Percentiles rank a stretch among this genome's conserved stretches.
phyloP scores from a whole-genome alignment of 2,329 filamentous ascomycete genomes.

The Ilyonectria sp. region DNA sequence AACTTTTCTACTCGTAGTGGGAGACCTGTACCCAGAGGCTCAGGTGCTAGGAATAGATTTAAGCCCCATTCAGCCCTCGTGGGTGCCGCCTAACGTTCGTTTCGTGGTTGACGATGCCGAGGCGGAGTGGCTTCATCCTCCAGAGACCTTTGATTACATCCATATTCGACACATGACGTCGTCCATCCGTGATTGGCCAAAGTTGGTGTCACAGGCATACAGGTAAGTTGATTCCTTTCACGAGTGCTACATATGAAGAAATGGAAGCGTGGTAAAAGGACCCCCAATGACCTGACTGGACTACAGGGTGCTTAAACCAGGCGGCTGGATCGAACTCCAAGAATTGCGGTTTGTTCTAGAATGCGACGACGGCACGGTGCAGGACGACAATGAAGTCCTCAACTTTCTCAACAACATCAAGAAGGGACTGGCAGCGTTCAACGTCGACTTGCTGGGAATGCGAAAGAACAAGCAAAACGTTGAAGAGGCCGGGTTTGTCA shows the following conservation, averaged over 20 bases:
- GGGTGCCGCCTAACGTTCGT: constrained; percentile 69
- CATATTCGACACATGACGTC: constrained; percentile 52
- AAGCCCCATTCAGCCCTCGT: constrained; percentile 59
- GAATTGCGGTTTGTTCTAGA: constrained; percentile 53
- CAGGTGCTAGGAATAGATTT: constrained; percentile 56
- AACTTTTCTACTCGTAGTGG: constrained; percentile 27
- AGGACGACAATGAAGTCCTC: constrained; percentile 5
- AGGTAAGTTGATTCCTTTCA: constrained; percentile 37
- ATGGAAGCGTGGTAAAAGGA: background rate
- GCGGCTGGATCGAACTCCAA: constrained; percentile 62
- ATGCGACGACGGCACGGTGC: constrained; percentile 52
- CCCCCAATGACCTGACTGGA: background rate
- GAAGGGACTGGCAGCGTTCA: constrained; percentile 3
- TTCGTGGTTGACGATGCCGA: constrained; percentile 73
- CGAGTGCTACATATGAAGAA: background rate
- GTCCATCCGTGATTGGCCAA: constrained; percentile 49
- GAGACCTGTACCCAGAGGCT: constrained; percentile 54
- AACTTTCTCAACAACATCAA: constrained; percentile 43
- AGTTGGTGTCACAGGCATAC: constrained; percentile 38
- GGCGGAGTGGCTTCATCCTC: constrained; percentile 61
- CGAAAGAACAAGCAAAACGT: constrained; percentile 12
- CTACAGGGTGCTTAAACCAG: constrained; percentile 54
- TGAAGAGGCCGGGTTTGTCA: constrained; percentile 9
- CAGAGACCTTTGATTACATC: constrained; percentile 47
- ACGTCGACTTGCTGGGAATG: constrained; percentile 13